Percentiles rank a stretch among this genome's conserved stretches.
These are phyloP conservation scores for Candida krabiensis DNA, from an alignment of 805 yeast species.

Conservation along the genomic window DNA sequence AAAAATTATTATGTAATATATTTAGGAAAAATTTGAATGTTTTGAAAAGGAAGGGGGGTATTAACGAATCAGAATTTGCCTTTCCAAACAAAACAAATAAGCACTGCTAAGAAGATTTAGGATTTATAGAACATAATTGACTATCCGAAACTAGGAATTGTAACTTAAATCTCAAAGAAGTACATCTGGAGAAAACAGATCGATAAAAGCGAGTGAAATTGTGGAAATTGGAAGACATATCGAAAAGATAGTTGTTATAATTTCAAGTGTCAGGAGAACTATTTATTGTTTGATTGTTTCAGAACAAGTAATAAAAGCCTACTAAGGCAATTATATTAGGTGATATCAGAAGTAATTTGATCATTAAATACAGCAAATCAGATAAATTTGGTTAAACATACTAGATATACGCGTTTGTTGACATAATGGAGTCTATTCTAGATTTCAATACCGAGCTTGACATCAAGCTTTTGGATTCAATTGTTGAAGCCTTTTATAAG, in stretches of 20 bases:
- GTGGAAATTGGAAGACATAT: too few species aligned
- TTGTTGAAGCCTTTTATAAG: slow-evolving; percentile 80
- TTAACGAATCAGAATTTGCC: slow-evolving; percentile 25
- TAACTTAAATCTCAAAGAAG: too few species aligned
- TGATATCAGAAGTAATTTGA: too few species aligned
- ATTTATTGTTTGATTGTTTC: background rate
- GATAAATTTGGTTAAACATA: too few species aligned
- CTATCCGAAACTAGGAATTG: too few species aligned
- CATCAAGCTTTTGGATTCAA: slow-evolving; percentile 72
- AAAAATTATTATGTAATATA: background rate
- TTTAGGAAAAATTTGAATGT: background rate
- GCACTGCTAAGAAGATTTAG: slow-evolving; percentile 1
- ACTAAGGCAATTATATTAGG: too few species aligned
- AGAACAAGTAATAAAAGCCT: too few species aligned
- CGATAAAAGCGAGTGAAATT: too few species aligned
- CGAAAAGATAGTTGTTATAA: too few species aligned
- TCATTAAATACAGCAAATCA: too few species aligned
- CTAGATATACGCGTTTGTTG: background rate
- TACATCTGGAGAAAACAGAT: too few species aligned
- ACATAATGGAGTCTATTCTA: slow-evolving; percentile 76
- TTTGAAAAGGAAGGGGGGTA: background rate
- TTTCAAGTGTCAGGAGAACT: background rate
- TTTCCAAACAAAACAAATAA: slow-evolving; percentile 17
- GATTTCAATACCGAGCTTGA: slow-evolving; percentile 87
- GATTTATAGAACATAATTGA: slow-evolving; percentile 1